Conservation (phyloP, 2,329 filamentous ascomycete species). For the Cytospora schulzeri region DNA sequence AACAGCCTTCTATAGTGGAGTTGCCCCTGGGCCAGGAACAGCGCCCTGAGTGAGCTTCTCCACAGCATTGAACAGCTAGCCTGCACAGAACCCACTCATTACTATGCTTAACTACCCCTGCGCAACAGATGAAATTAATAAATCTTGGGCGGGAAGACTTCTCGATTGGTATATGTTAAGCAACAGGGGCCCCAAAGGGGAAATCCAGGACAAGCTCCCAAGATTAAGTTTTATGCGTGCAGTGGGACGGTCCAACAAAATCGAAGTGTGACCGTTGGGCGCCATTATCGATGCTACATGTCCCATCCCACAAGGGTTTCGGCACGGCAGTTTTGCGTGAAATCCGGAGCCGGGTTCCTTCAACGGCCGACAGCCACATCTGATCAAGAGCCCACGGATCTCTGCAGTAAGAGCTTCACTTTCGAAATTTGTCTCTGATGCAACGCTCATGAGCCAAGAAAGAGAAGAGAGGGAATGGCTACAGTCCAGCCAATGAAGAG, state of each 20-base stretch:
- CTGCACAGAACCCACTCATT: conserved; percentile 4
- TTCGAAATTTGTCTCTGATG: neutral
- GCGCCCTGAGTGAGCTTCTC: conserved; percentile 14
- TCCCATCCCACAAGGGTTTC: neutral
- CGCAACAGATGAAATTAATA: conserved; percentile 10
- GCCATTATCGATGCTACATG: conserved; percentile 1
- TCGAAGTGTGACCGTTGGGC: conserved; percentile 4
- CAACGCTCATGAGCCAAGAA: neutral
- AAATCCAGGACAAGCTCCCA: neutral
- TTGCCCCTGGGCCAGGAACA: conserved; percentile 16
- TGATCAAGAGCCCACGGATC: neutral
- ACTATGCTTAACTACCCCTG: conserved; percentile 14
- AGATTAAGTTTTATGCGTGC: neutral
- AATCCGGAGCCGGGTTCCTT: conserved; percentile 7
- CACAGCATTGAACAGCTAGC: neutral
- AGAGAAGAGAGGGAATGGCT: neutral
- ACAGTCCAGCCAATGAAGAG: neutral
- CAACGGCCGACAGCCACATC: conserved; percentile 7
- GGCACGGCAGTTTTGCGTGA: neutral
- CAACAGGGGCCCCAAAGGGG: conserved; percentile 2
- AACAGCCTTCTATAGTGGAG: conserved; percentile 2
- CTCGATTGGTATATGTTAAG: neutral
- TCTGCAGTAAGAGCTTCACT: neutral
- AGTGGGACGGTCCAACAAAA: neutral
- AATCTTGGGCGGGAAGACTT: neutral